Base-by-base conservation (phyloP, 148 eudicot species). In the Dysphania ambrosioides region DNA sequence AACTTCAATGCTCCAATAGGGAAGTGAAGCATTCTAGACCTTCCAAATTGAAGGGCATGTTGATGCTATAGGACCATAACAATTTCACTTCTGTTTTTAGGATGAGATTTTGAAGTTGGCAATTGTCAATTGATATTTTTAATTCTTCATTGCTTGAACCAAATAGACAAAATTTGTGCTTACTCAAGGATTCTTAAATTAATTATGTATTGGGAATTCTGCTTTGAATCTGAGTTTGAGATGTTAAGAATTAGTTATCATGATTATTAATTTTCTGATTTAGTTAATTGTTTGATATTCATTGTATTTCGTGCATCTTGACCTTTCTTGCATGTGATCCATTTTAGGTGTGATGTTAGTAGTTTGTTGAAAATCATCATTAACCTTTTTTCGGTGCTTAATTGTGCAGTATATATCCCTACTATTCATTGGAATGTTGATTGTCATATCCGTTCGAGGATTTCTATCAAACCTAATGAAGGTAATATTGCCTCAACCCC, bases 401-500 rank as follows among this genome's bases (percentile, higher is more conserved):
- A 11, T 79, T 72, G 11, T 85, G 86, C 98, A 95, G 98, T 95
- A 95, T 78, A 89, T 95, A 71, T 95, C 98, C 64, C 87, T 95
- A 76, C 73, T 95, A 65, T 95, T 95, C 88, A 95, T 95, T 44
- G 98, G 98, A 57, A 86, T 95, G 88, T 78, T 95, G 89, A 86
- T 95, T 57, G 96, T 89, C 74, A 87, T 95, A 73, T 95, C 98
- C 18, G 93, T 95, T 70, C 88, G 98, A 26, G 98, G 98, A 36
- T 95, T 95, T 81, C 78, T 95, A 71, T 72, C 92, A 70, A 95
- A 95, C 79, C 78, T 95, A 66, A 95, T 95, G 98, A 95, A 95
- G 93, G 98, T 95, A 86, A 78, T 57, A 77, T 73, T 49, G 12
- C 66, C 62, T 75, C 26, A 34, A 10, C 42, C 8, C 42, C 42